Percentiles rank a stretch among this genome's conserved stretches.
Evolutionary conservation across 768 basidiomycete species (phyloP).

Genomic region (Amanita exitialis): DNA sequence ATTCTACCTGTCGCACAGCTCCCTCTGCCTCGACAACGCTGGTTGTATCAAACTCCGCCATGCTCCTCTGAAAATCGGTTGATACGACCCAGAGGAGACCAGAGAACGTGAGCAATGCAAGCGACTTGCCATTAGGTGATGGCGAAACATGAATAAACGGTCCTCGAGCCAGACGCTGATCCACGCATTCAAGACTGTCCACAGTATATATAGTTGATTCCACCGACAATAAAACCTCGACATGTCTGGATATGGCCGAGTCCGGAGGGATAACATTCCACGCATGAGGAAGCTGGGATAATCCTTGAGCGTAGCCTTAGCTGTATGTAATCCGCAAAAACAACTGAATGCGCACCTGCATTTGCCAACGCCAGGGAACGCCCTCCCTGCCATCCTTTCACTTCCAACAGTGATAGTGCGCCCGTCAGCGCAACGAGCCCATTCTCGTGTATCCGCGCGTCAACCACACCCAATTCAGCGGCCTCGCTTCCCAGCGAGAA

Average conservation of each 20-base stretch:
- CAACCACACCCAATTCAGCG: slow-evolving; percentile 71
- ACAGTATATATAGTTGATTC: slow-evolving; percentile 74
- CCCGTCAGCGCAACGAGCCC: slow-evolving; percentile 84
- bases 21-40: slow-evolving; percentile 45
- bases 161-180: slow-evolving; percentile 81
- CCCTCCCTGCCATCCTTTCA: slow-evolving; percentile 81
- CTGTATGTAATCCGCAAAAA: neutral
- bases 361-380: slow-evolving; percentile 65
- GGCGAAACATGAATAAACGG: slow-evolving; percentile 84
- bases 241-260: slow-evolving; percentile 79
- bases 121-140: slow-evolving; percentile 89
- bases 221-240: slow-evolving; percentile 79
- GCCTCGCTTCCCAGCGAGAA: slow-evolving; percentile 79
- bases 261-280: slow-evolving; percentile 92
- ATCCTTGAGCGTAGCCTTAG: slow-evolving; percentile 27
- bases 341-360: slow-evolving; percentile 44
- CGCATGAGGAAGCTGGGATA: slow-evolving; percentile 70
- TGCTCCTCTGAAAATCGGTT: slow-evolving; percentile 78
- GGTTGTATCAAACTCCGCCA: slow-evolving; percentile 79
- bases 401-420: slow-evolving; percentile 67
- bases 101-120: slow-evolving; percentile 69
- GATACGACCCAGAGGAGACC: slow-evolving; percentile 91
- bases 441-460: slow-evolving; percentile 77
- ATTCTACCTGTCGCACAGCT: slow-evolving; percentile 64
- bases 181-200: slow-evolving; percentile 81